Evolutionary conservation across 169 alveolate genomes (phyloP).

Genomic region (Cryptosporidium ryanae): DNA sequence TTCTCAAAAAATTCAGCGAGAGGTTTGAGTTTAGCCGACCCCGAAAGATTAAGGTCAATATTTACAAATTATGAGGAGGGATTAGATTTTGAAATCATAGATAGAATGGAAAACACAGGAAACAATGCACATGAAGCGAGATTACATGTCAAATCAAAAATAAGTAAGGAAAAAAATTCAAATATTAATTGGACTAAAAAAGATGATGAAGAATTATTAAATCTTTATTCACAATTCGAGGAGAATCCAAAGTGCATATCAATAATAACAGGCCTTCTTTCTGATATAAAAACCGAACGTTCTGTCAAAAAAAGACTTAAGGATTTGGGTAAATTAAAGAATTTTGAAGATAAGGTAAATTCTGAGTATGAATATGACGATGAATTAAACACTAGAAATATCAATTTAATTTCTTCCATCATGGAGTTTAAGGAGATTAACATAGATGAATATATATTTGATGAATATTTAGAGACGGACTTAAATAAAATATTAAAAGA

Average conservation of each 20-base stretch:
- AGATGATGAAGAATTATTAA: constrained; percentile 58
- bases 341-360: background rate
- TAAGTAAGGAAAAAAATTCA: constrained; percentile 20
- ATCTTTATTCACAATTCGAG: constrained; percentile 15
- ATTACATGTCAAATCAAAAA: constrained; percentile 37
- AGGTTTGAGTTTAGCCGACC: constrained; percentile 69
- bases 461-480: constrained; percentile 3
- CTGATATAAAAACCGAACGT: constrained; percentile 38
- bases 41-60: constrained; percentile 59
- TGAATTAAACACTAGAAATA: constrained; percentile 7
- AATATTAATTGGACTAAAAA: constrained; percentile 35
- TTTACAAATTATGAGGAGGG: constrained; percentile 63
- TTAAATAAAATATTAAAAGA: constrained; percentile 20
- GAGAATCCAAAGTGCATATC: constrained; percentile 52
- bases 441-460: background rate
- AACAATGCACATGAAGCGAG: constrained; percentile 42
- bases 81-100: constrained; percentile 41
- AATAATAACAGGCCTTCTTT: constrained; percentile 37
- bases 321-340: constrained; percentile 18
- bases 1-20: constrained; percentile 70
- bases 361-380: background rate
- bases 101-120: constrained; percentile 39
- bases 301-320: constrained; percentile 39
- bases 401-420: constrained; percentile 21
- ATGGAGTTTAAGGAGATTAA: constrained; percentile 1